A percentile compares a stretch with the other conserved stretches of the same genome.
Evolutionary conservation across 345 rosid genomes (phyloP).

Genomic region (Ceriops tagal): DNA sequence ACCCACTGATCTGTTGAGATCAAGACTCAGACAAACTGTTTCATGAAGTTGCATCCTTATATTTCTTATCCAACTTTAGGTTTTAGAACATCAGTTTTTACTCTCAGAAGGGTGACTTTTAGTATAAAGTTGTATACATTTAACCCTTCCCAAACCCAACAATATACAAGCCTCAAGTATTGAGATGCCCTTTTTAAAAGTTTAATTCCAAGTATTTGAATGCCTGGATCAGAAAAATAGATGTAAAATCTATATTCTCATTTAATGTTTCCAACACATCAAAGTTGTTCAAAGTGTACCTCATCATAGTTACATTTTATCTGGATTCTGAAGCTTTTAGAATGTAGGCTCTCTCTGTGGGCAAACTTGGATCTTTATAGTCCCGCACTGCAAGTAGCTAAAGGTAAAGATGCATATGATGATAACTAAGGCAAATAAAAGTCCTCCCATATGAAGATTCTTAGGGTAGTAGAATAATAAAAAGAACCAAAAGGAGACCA

Average conservation of each 20-base stretch:
- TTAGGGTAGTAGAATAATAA: conserved; percentile 16
- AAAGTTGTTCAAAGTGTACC: conserved; percentile 5
- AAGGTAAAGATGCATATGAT: conserved; percentile 24
- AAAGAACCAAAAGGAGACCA: conserved; percentile 28
- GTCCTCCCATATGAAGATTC: conserved; percentile 11
- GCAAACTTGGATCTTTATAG: conserved; percentile 14
- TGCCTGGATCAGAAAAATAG: conserved; percentile 40
- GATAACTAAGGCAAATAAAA: conserved; percentile 14
- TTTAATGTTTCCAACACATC: background rate
- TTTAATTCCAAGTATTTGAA: conserved; percentile 40
- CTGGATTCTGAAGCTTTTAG: conserved; percentile 16
- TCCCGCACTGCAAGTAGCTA: conserved; percentile 7
- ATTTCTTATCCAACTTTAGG: conserved; percentile 25
- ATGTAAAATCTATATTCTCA: conserved; percentile 1
- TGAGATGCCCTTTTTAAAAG: no score
- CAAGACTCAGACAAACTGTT: conserved; percentile 25
- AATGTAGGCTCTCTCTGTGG: conserved; percentile 17
- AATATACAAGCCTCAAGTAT: no score
- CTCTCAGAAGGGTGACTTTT: conserved; percentile 26
- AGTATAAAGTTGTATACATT: no score
- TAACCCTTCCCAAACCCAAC: no score
- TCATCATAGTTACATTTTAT: conserved; percentile 8
- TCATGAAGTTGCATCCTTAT: conserved; percentile 20
- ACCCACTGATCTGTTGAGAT: conserved; percentile 22
- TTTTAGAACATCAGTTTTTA: conserved; percentile 29